Conservation (phyloP, 495 filamentous ascomycete genomes). For the Geopyxis carbonaria region DNA sequence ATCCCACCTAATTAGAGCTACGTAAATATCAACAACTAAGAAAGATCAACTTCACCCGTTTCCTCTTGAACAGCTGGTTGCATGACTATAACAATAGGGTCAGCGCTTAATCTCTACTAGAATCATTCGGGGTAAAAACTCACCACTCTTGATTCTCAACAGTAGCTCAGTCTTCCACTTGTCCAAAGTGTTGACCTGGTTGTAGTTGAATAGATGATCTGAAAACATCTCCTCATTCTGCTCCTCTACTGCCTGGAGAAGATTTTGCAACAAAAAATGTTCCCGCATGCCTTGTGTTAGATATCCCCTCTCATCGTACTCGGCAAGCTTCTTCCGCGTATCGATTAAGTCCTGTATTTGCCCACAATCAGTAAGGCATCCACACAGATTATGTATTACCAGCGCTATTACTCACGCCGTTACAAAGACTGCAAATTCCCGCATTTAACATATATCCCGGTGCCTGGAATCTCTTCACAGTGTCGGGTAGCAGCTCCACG, state of each 20-base stretch:
- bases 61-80: neutral
- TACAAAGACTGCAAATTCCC: slow-evolving; percentile 64
- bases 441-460: slow-evolving; percentile 89
- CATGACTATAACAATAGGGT: neutral
- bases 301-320: slow-evolving; percentile 33
- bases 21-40: too few relatives aligned
- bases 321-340: slow-evolving; percentile 51
- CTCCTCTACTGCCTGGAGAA: slow-evolving; percentile 50
- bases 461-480: slow-evolving; percentile 47
- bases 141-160: slow-evolving; percentile 53
- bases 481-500: slow-evolving; percentile 31
- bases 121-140: neutral
- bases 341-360: neutral
- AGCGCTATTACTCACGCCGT: slow-evolving; percentile 25
- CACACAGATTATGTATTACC: neutral
- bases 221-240: slow-evolving; percentile 64
- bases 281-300: neutral
- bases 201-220: slow-evolving; percentile 70
- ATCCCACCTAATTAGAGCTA: too few relatives aligned
- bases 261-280: slow-evolving; percentile 29
- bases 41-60: neutral
- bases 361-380: neutral
- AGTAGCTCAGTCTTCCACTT: slow-evolving; percentile 90
- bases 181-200: slow-evolving; percentile 78
- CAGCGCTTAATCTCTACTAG: too few relatives aligned